Conservation (phyloP, 768 basidiomycete genomes). For the Sistotremastrum suecicum region DNA sequence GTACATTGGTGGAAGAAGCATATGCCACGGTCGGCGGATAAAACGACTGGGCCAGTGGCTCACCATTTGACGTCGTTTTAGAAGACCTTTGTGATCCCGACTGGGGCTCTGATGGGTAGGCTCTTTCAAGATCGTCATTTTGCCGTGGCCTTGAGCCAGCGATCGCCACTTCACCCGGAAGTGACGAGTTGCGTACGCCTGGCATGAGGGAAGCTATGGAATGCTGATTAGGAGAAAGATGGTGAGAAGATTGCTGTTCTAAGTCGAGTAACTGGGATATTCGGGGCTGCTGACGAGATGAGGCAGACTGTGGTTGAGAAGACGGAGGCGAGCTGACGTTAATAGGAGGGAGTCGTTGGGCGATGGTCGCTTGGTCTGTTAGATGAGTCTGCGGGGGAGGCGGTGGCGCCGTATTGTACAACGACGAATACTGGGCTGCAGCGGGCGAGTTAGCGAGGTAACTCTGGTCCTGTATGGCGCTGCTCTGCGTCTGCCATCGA, state of each 20-base stretch:
- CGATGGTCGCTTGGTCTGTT: slow-evolving; percentile 11
- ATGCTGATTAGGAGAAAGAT: slow-evolving; percentile 24
- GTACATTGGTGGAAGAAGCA: not conserved
- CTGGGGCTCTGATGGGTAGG: slow-evolving; percentile 4
- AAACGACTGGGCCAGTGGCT: slow-evolving; percentile 5
- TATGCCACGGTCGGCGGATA: slow-evolving; percentile 8
- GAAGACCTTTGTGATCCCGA: slow-evolving; percentile 15
- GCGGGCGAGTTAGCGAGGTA: slow-evolving; percentile 47
- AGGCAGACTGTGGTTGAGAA: slow-evolving; percentile 31
- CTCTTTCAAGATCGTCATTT: slow-evolving; percentile 9
- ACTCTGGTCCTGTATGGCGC: slow-evolving; percentile 23
- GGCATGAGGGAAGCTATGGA: slow-evolving; percentile 36
- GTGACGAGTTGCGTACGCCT: slow-evolving; percentile 53
- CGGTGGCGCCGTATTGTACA: slow-evolving; percentile 26
- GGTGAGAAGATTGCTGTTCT: slow-evolving; percentile 28
- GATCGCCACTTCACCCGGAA: slow-evolving; percentile 31
- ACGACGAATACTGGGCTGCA: slow-evolving; percentile 35
- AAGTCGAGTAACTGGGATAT: slow-evolving; percentile 55
- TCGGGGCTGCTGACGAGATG: slow-evolving; percentile 39
- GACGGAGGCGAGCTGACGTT: slow-evolving; percentile 31
- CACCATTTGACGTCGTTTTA: slow-evolving; percentile 15
- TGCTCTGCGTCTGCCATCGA: slow-evolving; percentile 36
- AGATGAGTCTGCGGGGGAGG: slow-evolving; percentile 39
- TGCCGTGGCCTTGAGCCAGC: slow-evolving; percentile 13
- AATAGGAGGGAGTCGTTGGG: slow-evolving; percentile 23